Percentiles rank a stretch among this genome's conserved stretches.
Conservation (phyloP, 2,329 filamentous ascomycete species). For the Fusarium siculi region DNA sequence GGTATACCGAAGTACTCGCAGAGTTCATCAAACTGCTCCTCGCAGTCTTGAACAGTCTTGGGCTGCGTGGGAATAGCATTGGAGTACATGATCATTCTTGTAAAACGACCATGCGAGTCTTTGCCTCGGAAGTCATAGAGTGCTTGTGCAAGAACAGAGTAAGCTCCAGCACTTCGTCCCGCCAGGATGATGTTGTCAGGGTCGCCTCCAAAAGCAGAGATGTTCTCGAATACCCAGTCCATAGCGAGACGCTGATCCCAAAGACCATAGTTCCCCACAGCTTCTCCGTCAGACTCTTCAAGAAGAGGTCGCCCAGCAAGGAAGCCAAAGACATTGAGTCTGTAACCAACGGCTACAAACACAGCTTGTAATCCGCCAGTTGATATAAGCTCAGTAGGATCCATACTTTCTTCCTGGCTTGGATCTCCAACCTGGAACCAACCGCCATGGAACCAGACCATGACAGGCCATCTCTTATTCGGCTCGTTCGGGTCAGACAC, state of each 20-base stretch:
- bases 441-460: slow-evolving; percentile 55
- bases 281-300: not conserved
- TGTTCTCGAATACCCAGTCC: slow-evolving; percentile 11
- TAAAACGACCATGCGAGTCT: not conserved
- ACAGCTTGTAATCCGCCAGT: slow-evolving; percentile 19
- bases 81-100: slow-evolving; percentile 17
- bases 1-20: slow-evolving; percentile 5
- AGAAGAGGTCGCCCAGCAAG: not conserved
- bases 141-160: not conserved
- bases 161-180: slow-evolving; percentile 1
- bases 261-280: slow-evolving; percentile 10
- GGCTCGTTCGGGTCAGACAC: not conserved
- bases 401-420: slow-evolving; percentile 54
- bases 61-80: slow-evolving; percentile 13
- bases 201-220: not conserved
- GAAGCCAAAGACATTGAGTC: slow-evolving; percentile 15
- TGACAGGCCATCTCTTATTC: slow-evolving; percentile 43
- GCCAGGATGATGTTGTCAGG: not conserved
- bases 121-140: slow-evolving; percentile 1
- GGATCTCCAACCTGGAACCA: slow-evolving; percentile 61
- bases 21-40: slow-evolving; percentile 3
- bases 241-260: slow-evolving; percentile 18
- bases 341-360: slow-evolving; percentile 2
- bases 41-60: slow-evolving; percentile 10
- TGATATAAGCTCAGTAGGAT: slow-evolving; percentile 56